Evolutionary conservation across 495 filamentous ascomycete species (phyloP), one percentile per base, ranked within the genome.

Genomic region (Niebla homalea): DNA sequence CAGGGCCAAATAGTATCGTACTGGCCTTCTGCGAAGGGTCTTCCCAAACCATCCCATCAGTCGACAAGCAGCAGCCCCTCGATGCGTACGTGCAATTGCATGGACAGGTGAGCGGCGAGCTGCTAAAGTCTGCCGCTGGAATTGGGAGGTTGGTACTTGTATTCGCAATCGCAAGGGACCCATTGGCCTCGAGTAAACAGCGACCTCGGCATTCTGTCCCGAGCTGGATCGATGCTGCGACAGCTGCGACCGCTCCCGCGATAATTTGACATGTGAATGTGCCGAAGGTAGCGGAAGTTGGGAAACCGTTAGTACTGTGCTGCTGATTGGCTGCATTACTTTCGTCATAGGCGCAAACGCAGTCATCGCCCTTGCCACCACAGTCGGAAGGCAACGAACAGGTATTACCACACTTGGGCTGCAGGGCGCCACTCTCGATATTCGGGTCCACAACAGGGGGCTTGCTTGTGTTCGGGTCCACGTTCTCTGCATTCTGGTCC

Each of bases 51-150:
- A 36, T n/a, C n/a, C 29, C 29, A 45, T 21, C 25, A 7, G 18
- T 16, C 16, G 45, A 35, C 8, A 36, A 8, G 36, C 45, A 48
- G 25, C 45, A 48, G 32, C 45, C 45, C 6, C 36, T 18, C 19
- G 25, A 36, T 25, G 45, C 26, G 14, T 48, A 48, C 25, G 45
- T 48, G 14, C 45, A 48, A 36, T 48, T 48, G n/a, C 45, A 48
- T 18, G 25, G 6, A 19, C 45, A 48, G 10, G 32, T 48, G 5
- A 48, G 11, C 23, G 45, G 45, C 26, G 45, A 22, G 45, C 26
- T 48, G n/a, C 25, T 48, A 4, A 36, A 14, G n/a, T 16, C 32
- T 18, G 5, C 5, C n/a, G 23, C n/a, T 15, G n/a, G n/a, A 7
- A 15, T 16, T 35, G 45, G 45, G 22, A 48, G 45, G 11, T 5